Evolutionary conservation across 225 moss, liverwort and hornwort genomes (phyloP).

Genomic region (Sphagnum contortum): DNA sequence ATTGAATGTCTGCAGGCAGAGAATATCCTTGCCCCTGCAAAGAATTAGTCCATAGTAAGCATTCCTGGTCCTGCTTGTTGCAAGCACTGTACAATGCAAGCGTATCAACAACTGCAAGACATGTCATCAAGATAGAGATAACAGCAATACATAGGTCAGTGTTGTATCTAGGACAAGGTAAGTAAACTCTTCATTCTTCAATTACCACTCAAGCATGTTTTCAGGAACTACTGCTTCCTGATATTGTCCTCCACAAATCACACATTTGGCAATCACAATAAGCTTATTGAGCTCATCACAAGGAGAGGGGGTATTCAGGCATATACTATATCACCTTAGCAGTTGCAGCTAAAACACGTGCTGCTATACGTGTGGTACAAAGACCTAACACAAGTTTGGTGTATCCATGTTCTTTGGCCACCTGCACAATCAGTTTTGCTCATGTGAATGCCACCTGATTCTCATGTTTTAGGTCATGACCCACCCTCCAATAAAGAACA

Average conservation of each 20-base stretch:
- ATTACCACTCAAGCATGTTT: too few species aligned
- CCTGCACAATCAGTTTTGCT: conserved; percentile 20
- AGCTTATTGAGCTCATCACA: too few species aligned
- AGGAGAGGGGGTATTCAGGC: too few species aligned
- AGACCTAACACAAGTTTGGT: conserved; percentile 75
- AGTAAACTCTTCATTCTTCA: too few species aligned
- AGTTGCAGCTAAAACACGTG: conserved; percentile 69
- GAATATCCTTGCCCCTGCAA: conserved; percentile 85
- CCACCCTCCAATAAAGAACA: not conserved
- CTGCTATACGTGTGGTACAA: conserved; percentile 80
- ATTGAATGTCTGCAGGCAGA: conserved; percentile 79
- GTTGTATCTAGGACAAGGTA: too few species aligned
- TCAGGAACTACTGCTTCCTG: too few species aligned
- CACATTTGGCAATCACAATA: too few species aligned
- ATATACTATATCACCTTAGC: conserved; percentile 49
- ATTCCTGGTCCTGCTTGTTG: not conserved
- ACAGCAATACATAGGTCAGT: too few species aligned
- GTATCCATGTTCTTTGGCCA: conserved; percentile 64
- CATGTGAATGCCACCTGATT: not conserved
- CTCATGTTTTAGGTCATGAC: not conserved
- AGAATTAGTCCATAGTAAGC: not conserved
- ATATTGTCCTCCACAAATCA: too few species aligned
- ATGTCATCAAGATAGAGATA: too few species aligned
- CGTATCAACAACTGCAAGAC: too few species aligned
- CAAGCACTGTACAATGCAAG: too few species aligned